Conservation (phyloP, 2,329 filamentous ascomycete species). For the Cytospora mali region DNA sequence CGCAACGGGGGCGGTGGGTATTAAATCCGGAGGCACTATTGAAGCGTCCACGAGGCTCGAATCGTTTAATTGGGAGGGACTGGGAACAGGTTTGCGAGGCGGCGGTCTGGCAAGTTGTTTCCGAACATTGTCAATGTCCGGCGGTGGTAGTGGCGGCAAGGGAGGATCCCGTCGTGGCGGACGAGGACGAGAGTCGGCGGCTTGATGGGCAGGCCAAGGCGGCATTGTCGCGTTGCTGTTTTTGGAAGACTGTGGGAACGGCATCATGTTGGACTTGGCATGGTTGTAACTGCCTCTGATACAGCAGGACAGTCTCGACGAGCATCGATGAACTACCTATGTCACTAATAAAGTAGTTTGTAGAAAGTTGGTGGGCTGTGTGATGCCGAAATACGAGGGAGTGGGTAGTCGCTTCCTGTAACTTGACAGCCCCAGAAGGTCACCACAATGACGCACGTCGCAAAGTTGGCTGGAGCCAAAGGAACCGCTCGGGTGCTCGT, state of each 20-base stretch:
- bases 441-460: conserved; percentile 23
- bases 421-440: conserved; percentile 10
- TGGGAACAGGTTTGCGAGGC: conserved; percentile 19
- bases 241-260: conserved; percentile 21
- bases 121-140: conserved; percentile 14
- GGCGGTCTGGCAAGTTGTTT: conserved; percentile 18
- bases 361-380: not conserved
- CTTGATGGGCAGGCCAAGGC: conserved; percentile 20
- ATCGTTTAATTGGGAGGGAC: conserved; percentile 11
- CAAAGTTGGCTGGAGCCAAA: not conserved
- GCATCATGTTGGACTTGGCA: conserved; percentile 26
- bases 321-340: conserved; percentile 12
- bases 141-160: conserved; percentile 20
- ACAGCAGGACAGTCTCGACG: conserved; percentile 6
- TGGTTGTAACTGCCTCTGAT: conserved; percentile 19
- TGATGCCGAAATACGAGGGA: not conserved
- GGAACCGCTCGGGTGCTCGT: conserved; percentile 5
- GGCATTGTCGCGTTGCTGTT: conserved; percentile 22
- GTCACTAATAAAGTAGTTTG: not conserved
- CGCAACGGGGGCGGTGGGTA: conserved; percentile 41
- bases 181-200: conserved; percentile 15
- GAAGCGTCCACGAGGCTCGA: conserved; percentile 17
- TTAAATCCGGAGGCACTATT: conserved; percentile 43
- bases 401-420: conserved; percentile 24
- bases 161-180: conserved; percentile 25